phyloP scores from a whole-genome alignment of 2,329 filamentous ascomycete species.

The Leptographium radiaticola region DNA sequence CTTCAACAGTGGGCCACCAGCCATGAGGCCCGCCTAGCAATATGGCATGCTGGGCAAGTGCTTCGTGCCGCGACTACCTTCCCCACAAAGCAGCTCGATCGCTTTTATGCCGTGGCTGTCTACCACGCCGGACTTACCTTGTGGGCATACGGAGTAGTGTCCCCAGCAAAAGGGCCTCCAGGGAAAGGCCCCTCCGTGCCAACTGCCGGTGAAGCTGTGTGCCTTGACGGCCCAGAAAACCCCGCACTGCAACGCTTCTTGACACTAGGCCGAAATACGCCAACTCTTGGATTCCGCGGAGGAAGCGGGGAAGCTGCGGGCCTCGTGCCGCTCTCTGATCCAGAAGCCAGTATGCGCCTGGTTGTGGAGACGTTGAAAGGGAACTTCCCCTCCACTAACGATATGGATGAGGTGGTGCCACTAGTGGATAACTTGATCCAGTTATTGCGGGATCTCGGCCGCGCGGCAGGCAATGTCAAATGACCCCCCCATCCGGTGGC shows the following conservation, averaged over 20 bases:
- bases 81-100: constrained; percentile 39
- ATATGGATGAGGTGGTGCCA: constrained; percentile 34
- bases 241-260: constrained; percentile 43
- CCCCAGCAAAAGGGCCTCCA: not conserved
- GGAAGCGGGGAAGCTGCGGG: constrained; percentile 9
- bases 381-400: constrained; percentile 27
- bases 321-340: constrained; percentile 36
- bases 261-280: constrained; percentile 34
- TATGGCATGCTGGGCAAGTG: constrained; percentile 12
- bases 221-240: constrained; percentile 37
- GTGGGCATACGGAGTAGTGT: constrained; percentile 55
- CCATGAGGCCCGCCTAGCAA: constrained; percentile 5
- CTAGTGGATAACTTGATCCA: constrained; percentile 56
- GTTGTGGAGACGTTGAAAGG: constrained; percentile 41
- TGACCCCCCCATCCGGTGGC: too few species aligned
- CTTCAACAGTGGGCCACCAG: constrained; percentile 10
- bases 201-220: not conserved
- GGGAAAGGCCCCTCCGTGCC: not conserved
- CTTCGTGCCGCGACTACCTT: constrained; percentile 7
- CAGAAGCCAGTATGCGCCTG: constrained; percentile 44
- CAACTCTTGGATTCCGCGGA: constrained; percentile 23
- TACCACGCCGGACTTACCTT: constrained; percentile 56
- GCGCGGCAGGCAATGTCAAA: constrained; percentile 23
- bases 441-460: constrained; percentile 47
- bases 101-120: constrained; percentile 55